Conservation (phyloP, 1,284 basidiomycete species). For the Cryptococcus sp. region DNA sequence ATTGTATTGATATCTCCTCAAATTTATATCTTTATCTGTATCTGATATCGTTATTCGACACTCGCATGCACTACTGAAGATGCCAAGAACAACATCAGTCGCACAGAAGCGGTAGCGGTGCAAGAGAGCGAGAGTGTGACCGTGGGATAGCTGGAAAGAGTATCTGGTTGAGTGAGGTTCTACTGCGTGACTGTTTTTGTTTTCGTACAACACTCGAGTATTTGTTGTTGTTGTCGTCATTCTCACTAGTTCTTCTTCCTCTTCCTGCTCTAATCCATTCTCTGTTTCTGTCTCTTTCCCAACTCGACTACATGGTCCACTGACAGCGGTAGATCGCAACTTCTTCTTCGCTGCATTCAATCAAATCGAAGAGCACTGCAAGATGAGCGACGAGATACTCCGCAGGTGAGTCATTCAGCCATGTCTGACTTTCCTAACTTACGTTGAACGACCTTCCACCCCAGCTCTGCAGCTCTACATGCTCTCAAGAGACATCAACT, state of each 20-base stretch:
- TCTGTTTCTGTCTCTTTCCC: background rate
- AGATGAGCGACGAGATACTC: conserved; percentile 34
- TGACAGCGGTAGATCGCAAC: background rate
- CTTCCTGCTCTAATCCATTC: no score
- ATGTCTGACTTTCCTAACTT: background rate
- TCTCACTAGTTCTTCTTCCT: no score
- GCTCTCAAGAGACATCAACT: conserved; percentile 51
- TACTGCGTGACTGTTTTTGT: conserved; percentile 22
- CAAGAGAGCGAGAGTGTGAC: background rate
- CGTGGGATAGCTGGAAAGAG: conserved; percentile 27
- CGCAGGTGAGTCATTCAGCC: conserved; percentile 27
- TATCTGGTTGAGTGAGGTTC: conserved; percentile 9
- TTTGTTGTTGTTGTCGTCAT: no score
- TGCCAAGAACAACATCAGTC: no score
- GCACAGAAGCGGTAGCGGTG: no score
- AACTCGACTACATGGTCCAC: background rate
- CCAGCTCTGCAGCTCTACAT: conserved; percentile 44
- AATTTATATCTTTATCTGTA: no score
- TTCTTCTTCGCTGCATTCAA: no score
- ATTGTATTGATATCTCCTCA: no score
- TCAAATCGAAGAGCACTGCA: background rate
- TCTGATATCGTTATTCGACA: background rate
- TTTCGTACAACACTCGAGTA: conserved; percentile 4
- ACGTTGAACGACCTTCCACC: conserved; percentile 20
- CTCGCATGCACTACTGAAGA: background rate